Percentiles rank a stretch among this genome's conserved stretches.
Conservation (phyloP, 148 eudicot genomes). For the Pouteria glomerata region DNA sequence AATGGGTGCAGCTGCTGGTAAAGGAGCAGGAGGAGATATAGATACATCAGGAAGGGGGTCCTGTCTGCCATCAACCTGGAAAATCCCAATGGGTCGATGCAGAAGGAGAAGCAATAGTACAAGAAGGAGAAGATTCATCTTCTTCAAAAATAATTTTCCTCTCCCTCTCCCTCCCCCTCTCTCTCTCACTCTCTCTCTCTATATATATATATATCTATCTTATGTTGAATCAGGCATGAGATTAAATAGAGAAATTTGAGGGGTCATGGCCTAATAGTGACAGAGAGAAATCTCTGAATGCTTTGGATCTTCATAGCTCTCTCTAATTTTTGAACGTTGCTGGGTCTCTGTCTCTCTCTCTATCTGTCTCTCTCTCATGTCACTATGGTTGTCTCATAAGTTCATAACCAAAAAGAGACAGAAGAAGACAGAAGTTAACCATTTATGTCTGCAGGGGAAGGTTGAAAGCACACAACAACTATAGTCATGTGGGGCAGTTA, state of each 20-base stretch:
- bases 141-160: too few species aligned
- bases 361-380: background rate
- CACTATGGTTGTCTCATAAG: background rate
- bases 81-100: conserved; percentile 22
- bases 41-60: conserved; percentile 8
- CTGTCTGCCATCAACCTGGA: conserved; percentile 18
- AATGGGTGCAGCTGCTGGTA: background rate
- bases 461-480: background rate
- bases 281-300: background rate
- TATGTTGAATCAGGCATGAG: background rate
- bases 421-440: background rate
- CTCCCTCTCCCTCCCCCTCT: background rate
- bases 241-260: background rate
- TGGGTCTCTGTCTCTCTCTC: background rate
- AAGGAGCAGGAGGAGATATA: conserved; percentile 23
- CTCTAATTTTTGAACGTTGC: background rate
- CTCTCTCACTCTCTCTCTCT: background rate
- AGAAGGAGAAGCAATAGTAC: conserved; percentile 23
- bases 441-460: background rate
- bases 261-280: background rate
- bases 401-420: background rate
- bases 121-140: conserved; percentile 16
- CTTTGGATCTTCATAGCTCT: background rate
- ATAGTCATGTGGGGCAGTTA: conserved; percentile 5
- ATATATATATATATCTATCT: background rate